Percentiles rank a stretch among this genome's conserved stretches.
phyloP scores from a whole-genome alignment of 2,329 filamentous ascomycete species.

The Epichloe elymi region DNA sequence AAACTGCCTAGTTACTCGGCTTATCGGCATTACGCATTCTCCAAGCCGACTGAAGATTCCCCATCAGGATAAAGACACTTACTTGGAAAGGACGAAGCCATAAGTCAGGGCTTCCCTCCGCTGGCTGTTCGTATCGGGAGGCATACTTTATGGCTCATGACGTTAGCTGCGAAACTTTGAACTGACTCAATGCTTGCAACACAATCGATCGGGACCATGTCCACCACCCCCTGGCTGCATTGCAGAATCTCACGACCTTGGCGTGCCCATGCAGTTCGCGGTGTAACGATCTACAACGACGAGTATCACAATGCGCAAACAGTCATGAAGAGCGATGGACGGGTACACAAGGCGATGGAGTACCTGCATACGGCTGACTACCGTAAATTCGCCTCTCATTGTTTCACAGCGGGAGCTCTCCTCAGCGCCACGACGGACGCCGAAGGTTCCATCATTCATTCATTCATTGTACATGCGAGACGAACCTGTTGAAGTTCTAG shows the following conservation, averaged over 20 bases:
- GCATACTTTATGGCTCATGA: neutral
- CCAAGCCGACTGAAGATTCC: neutral
- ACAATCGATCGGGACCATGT: neutral
- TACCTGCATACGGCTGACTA: neutral
- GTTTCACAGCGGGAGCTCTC: neutral
- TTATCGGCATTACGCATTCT: neutral
- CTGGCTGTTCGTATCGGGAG: neutral
- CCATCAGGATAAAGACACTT: neutral
- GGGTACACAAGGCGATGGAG: neutral
- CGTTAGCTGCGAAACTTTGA: neutral
- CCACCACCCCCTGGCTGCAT: neutral
- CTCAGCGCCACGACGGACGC: neutral
- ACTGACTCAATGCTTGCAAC: neutral
- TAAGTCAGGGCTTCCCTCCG: neutral
- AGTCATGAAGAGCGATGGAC: neutral
- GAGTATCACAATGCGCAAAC: slow-evolving; percentile 1
- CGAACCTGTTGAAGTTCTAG: neutral
- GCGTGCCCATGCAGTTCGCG: neutral
- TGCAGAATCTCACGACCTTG: neutral
- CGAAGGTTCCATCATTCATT: neutral
- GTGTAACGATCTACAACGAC: neutral
- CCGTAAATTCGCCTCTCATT: neutral
- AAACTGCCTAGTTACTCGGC: neutral
- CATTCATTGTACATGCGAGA: too few relatives aligned
- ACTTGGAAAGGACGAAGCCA: neutral